Conservation (phyloP, 2,329 filamentous ascomycete genomes). For the Colletotrichum sp. region DNA sequence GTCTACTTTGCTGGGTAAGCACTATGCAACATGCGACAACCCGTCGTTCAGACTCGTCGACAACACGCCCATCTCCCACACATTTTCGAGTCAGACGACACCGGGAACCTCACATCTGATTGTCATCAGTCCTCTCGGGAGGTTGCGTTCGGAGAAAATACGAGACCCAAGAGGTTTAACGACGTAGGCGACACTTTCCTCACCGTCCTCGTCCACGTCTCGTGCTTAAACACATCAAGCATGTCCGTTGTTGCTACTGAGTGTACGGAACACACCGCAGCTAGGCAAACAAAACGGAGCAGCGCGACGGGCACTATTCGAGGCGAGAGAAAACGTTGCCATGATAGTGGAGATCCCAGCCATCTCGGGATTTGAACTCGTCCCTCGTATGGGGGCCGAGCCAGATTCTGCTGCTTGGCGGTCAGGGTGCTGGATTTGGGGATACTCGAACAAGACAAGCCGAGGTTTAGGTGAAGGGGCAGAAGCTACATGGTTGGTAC, state of each 20-base stretch:
- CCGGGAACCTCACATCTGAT: background rate
- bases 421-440: background rate
- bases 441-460: background rate
- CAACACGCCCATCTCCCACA: background rate
- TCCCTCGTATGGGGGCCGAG: conserved; percentile 1
- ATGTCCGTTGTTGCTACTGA: background rate
- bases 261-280: background rate
- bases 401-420: background rate
- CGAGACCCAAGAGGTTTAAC: background rate
- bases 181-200: background rate
- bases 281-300: background rate
- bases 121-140: background rate
- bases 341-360: background rate
- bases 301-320: background rate
- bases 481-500: background rate
- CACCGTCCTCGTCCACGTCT: background rate
- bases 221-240: background rate
- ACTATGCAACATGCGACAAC: background rate
- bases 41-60: background rate
- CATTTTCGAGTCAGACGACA: background rate
- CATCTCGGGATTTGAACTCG: conserved; percentile 11
- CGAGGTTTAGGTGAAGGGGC: background rate
- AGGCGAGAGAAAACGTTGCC: background rate
- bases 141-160: conserved; percentile 2
- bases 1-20: background rate